Base-by-base conservation (phyloP, 495 filamentous ascomycete genomes). In the Paragyromitra xinjiangensis region DNA sequence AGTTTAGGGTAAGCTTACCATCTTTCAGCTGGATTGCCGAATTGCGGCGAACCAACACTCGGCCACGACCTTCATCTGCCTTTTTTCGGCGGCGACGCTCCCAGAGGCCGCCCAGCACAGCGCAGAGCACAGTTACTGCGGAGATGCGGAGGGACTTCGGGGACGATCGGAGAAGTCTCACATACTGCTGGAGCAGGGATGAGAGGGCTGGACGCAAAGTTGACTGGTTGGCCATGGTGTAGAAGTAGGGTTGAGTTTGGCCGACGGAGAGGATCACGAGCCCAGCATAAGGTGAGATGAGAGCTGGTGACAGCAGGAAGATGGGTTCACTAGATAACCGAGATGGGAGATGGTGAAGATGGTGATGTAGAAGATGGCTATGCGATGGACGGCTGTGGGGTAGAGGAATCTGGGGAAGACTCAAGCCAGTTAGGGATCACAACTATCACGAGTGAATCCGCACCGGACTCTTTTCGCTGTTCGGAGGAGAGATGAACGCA, bases 21-120 rank as follows among this genome's bases (percentile, higher is more conserved):
- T 98, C 95, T 84, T 96, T 97, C 69, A 94, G 92, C 77, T 91
- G 88, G 66, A 98, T 86, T 69, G 94, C 96, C 12, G 94, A 98
- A 84, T 99, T 99, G 53, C 93, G 90, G 59, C 96, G 91, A 50
- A 98, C 84, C 56, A 99, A 86, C 56, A 90, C 89, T 70, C 88
- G 87, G 7, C 93, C 94, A 71, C 91, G 89, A 66, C 94, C 93
- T 81, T 89, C 90, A 83, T 97, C 95, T 72, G 87, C 91, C 51
- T 88, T 89, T 70, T 89, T 92, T 88, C 88, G 88, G 77, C 90
- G 90, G 51, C 90, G 89, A 69, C 92, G 93, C 85, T 93, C 93
- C 48, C 90, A 91, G 51, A 90, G 85, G 69, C 89, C 86, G 80
- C 97, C 88, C 80, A 98, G 93, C 55, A 92, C 91, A 22, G 93